Evolutionary conservation across 768 basidiomycete genomes (phyloP).

Genomic region (Cubamyces sp.): DNA sequence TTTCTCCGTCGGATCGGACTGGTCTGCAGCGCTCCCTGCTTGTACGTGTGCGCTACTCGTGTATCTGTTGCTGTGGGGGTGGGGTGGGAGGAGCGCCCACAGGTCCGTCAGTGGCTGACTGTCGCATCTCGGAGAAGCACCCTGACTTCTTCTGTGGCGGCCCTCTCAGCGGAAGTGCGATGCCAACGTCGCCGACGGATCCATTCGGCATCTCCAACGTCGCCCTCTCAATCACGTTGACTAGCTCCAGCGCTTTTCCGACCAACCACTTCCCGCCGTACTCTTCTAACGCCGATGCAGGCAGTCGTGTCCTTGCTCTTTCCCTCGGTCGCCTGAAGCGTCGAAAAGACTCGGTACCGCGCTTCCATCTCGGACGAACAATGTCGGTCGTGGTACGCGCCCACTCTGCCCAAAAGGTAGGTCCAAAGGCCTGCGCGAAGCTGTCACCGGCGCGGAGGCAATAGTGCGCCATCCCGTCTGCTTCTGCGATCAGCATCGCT

Average conservation of each 20-base stretch:
- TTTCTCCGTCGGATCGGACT: neutral
- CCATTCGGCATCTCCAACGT: neutral
- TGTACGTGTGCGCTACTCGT: too few relatives aligned
- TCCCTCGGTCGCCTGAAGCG: slow-evolving; percentile 12
- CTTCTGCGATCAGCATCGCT: slow-evolving; percentile 8
- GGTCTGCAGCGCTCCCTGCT: neutral
- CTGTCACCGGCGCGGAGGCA: slow-evolving; percentile 5
- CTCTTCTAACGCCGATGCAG: slow-evolving; percentile 5
- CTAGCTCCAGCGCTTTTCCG: too few relatives aligned
- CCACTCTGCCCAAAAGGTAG: neutral
- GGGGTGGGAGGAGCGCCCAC: too few relatives aligned
- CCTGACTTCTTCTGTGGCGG: neutral
- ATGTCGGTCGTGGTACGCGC: slow-evolving; percentile 7
- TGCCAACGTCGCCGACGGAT: slow-evolving; percentile 8
- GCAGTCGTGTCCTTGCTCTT: neutral
- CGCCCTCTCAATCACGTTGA: too few relatives aligned
- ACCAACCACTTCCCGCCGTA: too few relatives aligned
- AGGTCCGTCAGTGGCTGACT: neutral
- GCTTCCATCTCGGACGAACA: slow-evolving; percentile 2
- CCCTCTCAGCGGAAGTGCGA: slow-evolving; percentile 11
- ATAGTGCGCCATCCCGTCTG: neutral
- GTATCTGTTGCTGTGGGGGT: too few relatives aligned
- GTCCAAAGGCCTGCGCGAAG: slow-evolving; percentile 14
- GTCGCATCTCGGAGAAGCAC: slow-evolving; percentile 3
- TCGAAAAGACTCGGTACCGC: slow-evolving; percentile 6